These are phyloP conservation scores for Erysimum cheiri DNA, from an alignment of 441 rosid species.

Conservation along the genomic window DNA sequence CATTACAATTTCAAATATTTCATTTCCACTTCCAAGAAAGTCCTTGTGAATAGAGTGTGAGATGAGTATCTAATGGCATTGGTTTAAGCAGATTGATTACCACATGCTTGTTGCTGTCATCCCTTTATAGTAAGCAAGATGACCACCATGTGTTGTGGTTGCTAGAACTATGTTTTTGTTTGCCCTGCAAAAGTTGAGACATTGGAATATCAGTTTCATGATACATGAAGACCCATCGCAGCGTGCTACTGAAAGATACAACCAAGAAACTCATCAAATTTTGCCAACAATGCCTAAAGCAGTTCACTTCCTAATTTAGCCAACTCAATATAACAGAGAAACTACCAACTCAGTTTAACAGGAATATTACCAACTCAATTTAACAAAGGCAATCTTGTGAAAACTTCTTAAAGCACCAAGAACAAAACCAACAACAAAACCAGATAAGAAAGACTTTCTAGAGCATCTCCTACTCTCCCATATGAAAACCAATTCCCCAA, in stretches of 20 bases:
- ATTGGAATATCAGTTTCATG: slow-evolving; percentile 24
- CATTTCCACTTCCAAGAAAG: neutral
- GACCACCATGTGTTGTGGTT: slow-evolving; percentile 83
- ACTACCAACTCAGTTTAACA: neutral
- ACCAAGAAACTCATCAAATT: neutral
- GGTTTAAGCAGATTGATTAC: slow-evolving; percentile 48
- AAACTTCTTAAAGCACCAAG: slow-evolving; percentile 15
- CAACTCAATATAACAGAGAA: slow-evolving; percentile 15
- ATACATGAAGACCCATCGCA: slow-evolving; percentile 1
- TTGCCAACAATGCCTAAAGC: neutral
- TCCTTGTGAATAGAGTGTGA: neutral
- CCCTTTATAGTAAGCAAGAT: slow-evolving; percentile 79
- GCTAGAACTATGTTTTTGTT: slow-evolving; percentile 76
- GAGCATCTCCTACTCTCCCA: neutral
- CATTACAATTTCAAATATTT: slow-evolving; percentile 30
- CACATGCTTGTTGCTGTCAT: slow-evolving; percentile 72
- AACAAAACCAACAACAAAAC: neutral
- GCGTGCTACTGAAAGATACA: slow-evolving; percentile 8
- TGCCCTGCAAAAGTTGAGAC: slow-evolving; percentile 52
- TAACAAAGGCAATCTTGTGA: neutral
- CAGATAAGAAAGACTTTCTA: neutral
- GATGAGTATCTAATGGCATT: neutral
- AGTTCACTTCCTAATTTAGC: neutral
- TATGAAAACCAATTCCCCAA: slow-evolving; percentile 8
- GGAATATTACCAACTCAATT: neutral